These are phyloP conservation scores for Mayamaea pseudoterrestris DNA, from an alignment of 108 stramenopile genomes.

Conservation along the genomic window DNA sequence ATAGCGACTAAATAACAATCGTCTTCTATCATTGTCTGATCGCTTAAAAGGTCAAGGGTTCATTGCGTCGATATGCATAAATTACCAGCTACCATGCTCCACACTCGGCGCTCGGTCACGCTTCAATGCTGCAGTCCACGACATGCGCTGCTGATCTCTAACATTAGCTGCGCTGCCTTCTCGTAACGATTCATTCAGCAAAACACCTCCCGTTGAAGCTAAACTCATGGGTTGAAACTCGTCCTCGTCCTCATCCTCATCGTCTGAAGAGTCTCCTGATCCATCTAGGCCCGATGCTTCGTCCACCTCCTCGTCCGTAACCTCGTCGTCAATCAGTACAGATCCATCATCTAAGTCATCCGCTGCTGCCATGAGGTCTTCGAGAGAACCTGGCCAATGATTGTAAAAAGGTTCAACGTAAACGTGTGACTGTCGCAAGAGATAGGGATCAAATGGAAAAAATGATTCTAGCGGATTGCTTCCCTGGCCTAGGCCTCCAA, in stretches of 20 bases:
- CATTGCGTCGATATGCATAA: too few relatives aligned
- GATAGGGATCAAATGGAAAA: slow-evolving; percentile 96
- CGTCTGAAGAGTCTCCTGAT: not conserved
- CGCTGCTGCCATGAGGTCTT: slow-evolving; percentile 9
- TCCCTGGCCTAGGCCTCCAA: slow-evolving; percentile 52
- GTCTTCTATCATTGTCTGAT: too few relatives aligned
- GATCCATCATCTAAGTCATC: slow-evolving; percentile 14
- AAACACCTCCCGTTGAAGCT: not conserved
- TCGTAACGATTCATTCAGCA: not conserved
- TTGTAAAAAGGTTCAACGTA: slow-evolving; percentile 76
- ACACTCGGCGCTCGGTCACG: slow-evolving; percentile 32
- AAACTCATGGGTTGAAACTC: slow-evolving; percentile 3
- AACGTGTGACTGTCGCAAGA: slow-evolving; percentile 66
- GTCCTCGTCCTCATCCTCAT: slow-evolving; percentile 18
- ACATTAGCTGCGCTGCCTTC: not conserved
- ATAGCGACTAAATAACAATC: too few relatives aligned
- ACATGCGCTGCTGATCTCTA: slow-evolving; percentile 9
- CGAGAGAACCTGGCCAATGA: slow-evolving; percentile 70
- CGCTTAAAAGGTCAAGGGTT: too few relatives aligned
- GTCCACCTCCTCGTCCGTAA: not conserved
- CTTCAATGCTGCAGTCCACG: slow-evolving; percentile 31
- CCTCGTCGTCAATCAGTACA: slow-evolving; percentile 12
- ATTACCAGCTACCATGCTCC: slow-evolving; percentile 49
- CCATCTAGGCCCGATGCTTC: slow-evolving; percentile 9
- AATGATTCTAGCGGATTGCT: slow-evolving; percentile 91